These are phyloP conservation scores for Tulasnella calospora DNA, from an alignment of 768 basidiomycete species.

Conservation along the genomic window DNA sequence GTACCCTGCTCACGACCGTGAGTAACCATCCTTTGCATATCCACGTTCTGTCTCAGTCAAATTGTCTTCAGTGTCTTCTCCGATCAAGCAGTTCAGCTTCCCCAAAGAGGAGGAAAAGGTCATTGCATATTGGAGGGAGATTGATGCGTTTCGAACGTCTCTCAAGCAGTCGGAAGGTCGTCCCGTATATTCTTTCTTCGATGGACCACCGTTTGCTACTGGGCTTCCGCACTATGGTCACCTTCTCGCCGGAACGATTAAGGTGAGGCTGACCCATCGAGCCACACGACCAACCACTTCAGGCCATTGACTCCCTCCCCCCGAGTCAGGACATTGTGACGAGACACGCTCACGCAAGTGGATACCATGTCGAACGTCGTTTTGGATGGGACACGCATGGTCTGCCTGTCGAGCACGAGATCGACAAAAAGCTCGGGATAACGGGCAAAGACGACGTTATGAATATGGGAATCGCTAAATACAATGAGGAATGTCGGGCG, in stretches of 20 bases:
- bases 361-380: slow-evolving; percentile 84
- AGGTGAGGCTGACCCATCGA: slow-evolving; percentile 50
- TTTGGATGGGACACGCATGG: slow-evolving; percentile 99
- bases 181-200: slow-evolving; percentile 91
- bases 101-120: slow-evolving; percentile 87
- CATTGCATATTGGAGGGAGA: slow-evolving; percentile 86
- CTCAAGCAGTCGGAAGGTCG: slow-evolving; percentile 86
- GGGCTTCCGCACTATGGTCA: slow-evolving; percentile 96
- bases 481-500: slow-evolving; percentile 92
- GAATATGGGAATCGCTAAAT: slow-evolving; percentile 91
- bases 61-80: slow-evolving; percentile 53
- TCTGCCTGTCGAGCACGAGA: slow-evolving; percentile 97
- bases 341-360: slow-evolving; percentile 88
- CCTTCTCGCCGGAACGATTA: slow-evolving; percentile 87
- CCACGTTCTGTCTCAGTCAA: background rate
- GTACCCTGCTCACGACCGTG: slow-evolving; percentile 68
- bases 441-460: slow-evolving; percentile 91
- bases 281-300: background rate
- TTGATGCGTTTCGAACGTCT: slow-evolving; percentile 95
- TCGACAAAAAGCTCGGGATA: slow-evolving; percentile 93
- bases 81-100: slow-evolving; percentile 58
- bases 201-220: slow-evolving; percentile 95
- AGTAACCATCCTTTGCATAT: slow-evolving; percentile 33
- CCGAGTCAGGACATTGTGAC: slow-evolving; percentile 88
- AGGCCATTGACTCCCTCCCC: background rate